Base-by-base conservation (phyloP, 768 basidiomycete genomes). In the Russula compacta region DNA sequence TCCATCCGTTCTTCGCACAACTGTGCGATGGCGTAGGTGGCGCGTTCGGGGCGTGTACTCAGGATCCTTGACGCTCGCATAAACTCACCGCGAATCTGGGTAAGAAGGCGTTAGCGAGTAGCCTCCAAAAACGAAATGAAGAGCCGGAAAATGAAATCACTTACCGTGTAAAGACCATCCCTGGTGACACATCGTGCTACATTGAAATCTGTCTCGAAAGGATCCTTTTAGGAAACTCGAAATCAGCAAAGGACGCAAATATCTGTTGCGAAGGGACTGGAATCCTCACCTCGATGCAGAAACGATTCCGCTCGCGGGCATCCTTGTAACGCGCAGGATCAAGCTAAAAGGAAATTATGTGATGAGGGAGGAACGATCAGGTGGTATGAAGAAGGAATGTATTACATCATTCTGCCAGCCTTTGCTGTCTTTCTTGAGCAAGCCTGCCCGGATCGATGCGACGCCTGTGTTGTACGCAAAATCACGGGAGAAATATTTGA, bases 141-240 rank as follows among this genome's bases (percentile, higher is more conserved):
- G 39, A 32, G 47, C 47, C 36, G 51, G 29, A 39, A 40, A 38
- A 29, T 29, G 24, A 29, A 40, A 21, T 14, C 29, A 71, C 83
- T 68, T 69, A 95, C 95, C 44, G 91, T 92, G 69, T 97, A 98
- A 58, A 99, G 78, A 3, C 95, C 95, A 71, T 99, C 95, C 69
- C 87, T 89, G 17, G 95, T 98, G 19, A 98, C 95, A 66, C 95
- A 98, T 67, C 95, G 82, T 9, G 93, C 89, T 50, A 99, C 95
- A 67, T 99, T 99, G 75, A 89, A 99, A 68, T 92, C 86, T n/a
- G 80, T 81, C 71, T 98, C 95, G 69, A 99, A 99, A 3, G 95
- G 95, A 75, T 99, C 95, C 92, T 97, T 56, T 46, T 36, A 29
- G 35, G 29, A 8, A 5, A 29, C 33, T 15, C n/a, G 32, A 39